Evolutionary conservation across 176 grass and related monocot genomes (phyloP).

Genomic region (Lolium multiflorum): DNA sequence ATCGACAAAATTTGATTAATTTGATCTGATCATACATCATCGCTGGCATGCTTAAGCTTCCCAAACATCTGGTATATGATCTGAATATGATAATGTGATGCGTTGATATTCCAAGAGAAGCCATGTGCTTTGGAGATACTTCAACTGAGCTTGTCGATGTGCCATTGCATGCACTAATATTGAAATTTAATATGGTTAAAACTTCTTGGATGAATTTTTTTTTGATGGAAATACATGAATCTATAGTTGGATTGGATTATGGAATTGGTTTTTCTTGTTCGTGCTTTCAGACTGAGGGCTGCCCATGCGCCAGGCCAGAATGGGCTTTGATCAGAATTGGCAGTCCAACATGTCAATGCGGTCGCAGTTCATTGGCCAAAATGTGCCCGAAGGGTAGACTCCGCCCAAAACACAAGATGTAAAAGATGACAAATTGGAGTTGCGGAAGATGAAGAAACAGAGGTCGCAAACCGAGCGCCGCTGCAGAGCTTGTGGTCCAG

Average conservation of each 20-base stretch:
- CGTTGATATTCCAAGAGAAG: background rate
- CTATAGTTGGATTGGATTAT: background rate
- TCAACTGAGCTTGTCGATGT: background rate
- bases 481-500: background rate
- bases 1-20: background rate
- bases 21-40: background rate
- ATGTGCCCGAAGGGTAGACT: background rate
- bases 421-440: background rate
- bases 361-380: background rate
- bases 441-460: background rate
- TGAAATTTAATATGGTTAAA: background rate
- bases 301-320: background rate
- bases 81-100: background rate
- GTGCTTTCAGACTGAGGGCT: background rate
- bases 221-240: background rate
- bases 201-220: background rate
- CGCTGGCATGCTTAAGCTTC: conserved; percentile 1
- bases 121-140: background rate
- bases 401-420: background rate
- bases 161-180: background rate
- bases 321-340: background rate
- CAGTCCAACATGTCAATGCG: background rate
- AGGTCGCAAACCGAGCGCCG: background rate
- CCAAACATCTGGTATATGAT: background rate
- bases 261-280: background rate